These are phyloP conservation scores for Heracleum sosnowskyi DNA, from an alignment of 129 eudicot genomes.

Conservation along the genomic window DNA sequence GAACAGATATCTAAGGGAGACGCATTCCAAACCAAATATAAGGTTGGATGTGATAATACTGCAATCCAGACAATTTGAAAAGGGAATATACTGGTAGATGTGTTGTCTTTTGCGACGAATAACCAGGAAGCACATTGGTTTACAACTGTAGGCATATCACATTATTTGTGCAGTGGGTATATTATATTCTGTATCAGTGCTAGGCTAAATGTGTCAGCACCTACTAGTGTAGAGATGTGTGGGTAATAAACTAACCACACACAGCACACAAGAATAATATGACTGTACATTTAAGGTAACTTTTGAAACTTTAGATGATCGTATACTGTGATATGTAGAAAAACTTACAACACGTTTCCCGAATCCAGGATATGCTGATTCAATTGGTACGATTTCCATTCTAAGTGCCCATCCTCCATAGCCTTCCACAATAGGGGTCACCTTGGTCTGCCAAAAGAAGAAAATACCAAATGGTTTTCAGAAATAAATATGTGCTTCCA, in stretches of 20 bases:
- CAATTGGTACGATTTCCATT: slow-evolving; percentile 91
- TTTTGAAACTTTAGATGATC: background rate
- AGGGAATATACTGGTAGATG: background rate
- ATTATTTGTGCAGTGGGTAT: background rate
- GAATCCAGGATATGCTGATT: slow-evolving; percentile 96
- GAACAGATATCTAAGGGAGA: background rate
- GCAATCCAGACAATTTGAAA: background rate
- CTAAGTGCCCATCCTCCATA: slow-evolving; percentile 98
- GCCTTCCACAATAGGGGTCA: slow-evolving; percentile 97
- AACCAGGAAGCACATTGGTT: background rate
- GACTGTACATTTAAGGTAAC: background rate
- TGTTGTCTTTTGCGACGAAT: background rate
- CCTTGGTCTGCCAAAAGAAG: slow-evolving; percentile 67
- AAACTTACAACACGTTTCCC: slow-evolving; percentile 84
- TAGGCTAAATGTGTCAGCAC: background rate
- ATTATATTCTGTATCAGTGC: background rate
- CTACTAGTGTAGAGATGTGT: background rate
- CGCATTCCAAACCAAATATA: background rate
- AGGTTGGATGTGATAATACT: background rate
- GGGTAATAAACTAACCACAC: background rate
- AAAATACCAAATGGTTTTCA: slow-evolving; percentile 3
- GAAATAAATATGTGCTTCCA: background rate
- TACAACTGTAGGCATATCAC: background rate
- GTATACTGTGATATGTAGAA: slow-evolving; percentile 1
- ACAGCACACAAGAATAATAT: background rate